These are phyloP conservation scores for Ilex asprella DNA, from an alignment of 257 asterid genomes.

Conservation along the genomic window DNA sequence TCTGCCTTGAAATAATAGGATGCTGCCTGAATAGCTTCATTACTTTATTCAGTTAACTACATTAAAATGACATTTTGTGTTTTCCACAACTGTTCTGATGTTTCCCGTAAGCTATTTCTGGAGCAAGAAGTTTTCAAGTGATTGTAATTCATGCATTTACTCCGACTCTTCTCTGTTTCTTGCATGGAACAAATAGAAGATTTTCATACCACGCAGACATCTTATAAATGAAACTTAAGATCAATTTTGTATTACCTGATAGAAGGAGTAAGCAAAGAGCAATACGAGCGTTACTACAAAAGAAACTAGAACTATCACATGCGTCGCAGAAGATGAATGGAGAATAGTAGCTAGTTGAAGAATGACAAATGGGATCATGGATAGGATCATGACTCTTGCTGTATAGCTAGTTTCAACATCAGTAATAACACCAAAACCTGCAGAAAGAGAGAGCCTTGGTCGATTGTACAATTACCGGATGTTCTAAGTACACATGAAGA, in stretches of 20 bases:
- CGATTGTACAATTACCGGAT: neutral
- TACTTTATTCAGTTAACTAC: too few relatives aligned
- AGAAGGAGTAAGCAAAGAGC: slow-evolving; percentile 34
- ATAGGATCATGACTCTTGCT: slow-evolving; percentile 48
- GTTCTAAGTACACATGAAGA: slow-evolving; percentile 1
- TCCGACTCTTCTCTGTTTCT: too few relatives aligned
- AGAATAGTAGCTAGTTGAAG: slow-evolving; percentile 26
- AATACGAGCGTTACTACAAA: slow-evolving; percentile 30
- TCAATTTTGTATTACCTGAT: slow-evolving; percentile 27
- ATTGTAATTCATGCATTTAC: too few relatives aligned
- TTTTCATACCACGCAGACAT: neutral
- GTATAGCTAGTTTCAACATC: slow-evolving; percentile 42
- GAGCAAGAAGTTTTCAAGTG: too few relatives aligned
- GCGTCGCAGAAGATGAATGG: slow-evolving; percentile 13
- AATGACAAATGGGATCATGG: slow-evolving; percentile 39
- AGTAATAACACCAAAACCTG: slow-evolving; percentile 39
- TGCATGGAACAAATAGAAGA: too few relatives aligned
- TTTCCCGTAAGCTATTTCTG: too few relatives aligned
- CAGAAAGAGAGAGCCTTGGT: neutral
- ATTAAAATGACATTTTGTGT: too few relatives aligned
- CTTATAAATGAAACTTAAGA: neutral
- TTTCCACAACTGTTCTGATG: too few relatives aligned
- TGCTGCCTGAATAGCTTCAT: too few relatives aligned
- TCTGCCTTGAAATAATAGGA: too few relatives aligned
- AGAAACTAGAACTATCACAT: slow-evolving; percentile 30